Conservation (phyloP, 345 rosid species). For the Aquilaria yunnanensis region DNA sequence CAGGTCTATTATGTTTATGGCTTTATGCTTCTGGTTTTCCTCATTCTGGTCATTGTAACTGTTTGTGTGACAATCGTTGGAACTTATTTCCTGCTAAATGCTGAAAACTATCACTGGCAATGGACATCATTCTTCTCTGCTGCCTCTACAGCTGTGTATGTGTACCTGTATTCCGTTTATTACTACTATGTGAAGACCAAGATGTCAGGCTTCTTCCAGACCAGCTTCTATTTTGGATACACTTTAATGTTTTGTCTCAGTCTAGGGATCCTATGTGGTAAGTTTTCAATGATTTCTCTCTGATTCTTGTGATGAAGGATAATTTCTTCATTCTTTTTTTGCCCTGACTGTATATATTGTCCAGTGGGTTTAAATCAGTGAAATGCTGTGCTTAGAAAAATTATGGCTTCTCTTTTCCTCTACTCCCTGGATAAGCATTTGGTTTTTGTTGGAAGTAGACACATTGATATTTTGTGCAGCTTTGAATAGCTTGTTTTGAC, state of each 20-base stretch:
- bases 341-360: too few relatives aligned
- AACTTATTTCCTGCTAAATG: slow-evolving; percentile 84
- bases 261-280: slow-evolving; percentile 89
- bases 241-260: slow-evolving; percentile 96
- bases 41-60: slow-evolving; percentile 82
- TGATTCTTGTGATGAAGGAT: too few relatives aligned
- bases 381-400: too few relatives aligned
- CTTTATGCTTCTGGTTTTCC: slow-evolving; percentile 82
- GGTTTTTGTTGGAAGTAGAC: too few relatives aligned
- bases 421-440: too few relatives aligned
- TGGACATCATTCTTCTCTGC: slow-evolving; percentile 97
- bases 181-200: slow-evolving; percentile 89
- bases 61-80: slow-evolving; percentile 93
- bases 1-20: slow-evolving; percentile 97
- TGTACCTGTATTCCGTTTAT: slow-evolving; percentile 84
- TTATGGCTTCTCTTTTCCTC: too few relatives aligned
- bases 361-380: too few relatives aligned
- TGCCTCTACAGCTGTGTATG: slow-evolving; percentile 90
- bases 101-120: slow-evolving; percentile 98
- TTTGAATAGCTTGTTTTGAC: too few relatives aligned
- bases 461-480: too few relatives aligned
- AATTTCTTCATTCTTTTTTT: too few relatives aligned
- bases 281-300: slow-evolving; percentile 17
- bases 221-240: slow-evolving; percentile 95
- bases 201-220: slow-evolving; percentile 97